Evolutionary conservation across 768 basidiomycete species (phyloP).

Genomic region (Daedaleopsis nitida): DNA sequence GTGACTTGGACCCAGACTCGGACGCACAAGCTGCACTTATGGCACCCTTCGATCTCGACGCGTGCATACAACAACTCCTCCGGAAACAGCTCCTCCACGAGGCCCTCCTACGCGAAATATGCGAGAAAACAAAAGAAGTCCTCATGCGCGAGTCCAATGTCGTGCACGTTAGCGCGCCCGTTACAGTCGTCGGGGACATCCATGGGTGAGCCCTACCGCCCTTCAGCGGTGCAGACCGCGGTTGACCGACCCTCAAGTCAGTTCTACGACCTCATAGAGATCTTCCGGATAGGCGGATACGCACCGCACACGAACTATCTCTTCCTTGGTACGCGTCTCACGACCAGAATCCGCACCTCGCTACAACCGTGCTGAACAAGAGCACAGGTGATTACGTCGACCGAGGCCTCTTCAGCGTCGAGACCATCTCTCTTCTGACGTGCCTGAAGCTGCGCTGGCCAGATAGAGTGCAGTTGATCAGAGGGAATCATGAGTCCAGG

Average conservation of each 20-base stretch:
- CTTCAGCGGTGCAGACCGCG: constrained; percentile 12
- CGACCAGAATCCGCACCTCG: not conserved
- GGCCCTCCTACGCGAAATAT: constrained; percentile 94
- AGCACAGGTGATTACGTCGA: constrained; percentile 94
- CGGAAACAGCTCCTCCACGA: constrained; percentile 95
- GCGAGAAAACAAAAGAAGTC: constrained; percentile 99
- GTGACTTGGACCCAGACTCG: constrained; percentile 1
- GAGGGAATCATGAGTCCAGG: constrained; percentile 97
- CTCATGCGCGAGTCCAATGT: constrained; percentile 99
- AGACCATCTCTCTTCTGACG: constrained; percentile 95
- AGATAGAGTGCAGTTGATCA: constrained; percentile 92
- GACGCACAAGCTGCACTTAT: constrained; percentile 22
- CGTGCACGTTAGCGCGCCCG: constrained; percentile 93
- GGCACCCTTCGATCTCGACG: constrained; percentile 91
- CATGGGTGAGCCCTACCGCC: constrained; percentile 75
- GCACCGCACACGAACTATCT: constrained; percentile 98
- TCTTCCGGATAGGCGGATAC: constrained; percentile 97
- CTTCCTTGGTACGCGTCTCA: constrained; percentile 76
- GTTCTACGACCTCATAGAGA: constrained; percentile 99
- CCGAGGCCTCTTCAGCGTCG: constrained; percentile 95
- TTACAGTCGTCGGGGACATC: constrained; percentile 98
- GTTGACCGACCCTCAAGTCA: constrained; percentile 66
- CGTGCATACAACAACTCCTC: constrained; percentile 88
- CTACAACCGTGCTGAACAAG: constrained; percentile 14
- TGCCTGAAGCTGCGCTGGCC: constrained; percentile 97